Conservation (phyloP, 257 asterid species). For the Lycium ferocissimum region DNA sequence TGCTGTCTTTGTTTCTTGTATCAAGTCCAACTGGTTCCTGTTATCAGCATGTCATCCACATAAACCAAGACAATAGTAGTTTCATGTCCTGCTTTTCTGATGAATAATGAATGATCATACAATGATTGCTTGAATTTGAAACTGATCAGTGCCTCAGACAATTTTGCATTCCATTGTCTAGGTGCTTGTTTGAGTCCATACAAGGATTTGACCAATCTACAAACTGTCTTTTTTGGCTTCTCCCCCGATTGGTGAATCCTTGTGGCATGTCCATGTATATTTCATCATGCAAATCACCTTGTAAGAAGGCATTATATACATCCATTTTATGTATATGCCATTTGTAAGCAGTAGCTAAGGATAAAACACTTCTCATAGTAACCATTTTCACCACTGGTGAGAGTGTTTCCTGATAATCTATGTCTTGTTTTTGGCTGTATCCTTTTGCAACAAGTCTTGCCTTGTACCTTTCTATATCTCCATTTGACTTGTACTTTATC, state of each 20-base stretch:
- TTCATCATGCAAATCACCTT: not conserved
- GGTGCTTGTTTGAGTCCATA: not conserved
- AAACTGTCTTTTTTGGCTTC: not conserved
- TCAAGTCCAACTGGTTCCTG: no score
- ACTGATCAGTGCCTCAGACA: not conserved
- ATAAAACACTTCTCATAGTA: no score
- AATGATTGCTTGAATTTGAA: no score
- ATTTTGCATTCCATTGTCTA: not conserved
- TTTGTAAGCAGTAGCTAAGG: not conserved
- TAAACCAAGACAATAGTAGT: no score
- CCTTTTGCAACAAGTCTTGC: not conserved
- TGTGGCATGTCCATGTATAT: not conserved
- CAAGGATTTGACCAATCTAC: not conserved
- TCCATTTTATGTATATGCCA: not conserved
- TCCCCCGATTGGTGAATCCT: not conserved
- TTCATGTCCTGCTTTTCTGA: no score
- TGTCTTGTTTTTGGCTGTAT: no score
- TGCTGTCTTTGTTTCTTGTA: not conserved
- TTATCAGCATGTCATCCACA: not conserved
- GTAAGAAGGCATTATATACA: not conserved
- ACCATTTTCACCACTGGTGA: not conserved
- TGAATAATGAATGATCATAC: not conserved
- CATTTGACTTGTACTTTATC: not conserved
- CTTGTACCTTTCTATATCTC: not conserved
- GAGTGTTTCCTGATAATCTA: not conserved